These are phyloP conservation scores for Globisporangium cylindrosporum DNA, from an alignment of 352 stramenopile species.

Conservation along the genomic window DNA sequence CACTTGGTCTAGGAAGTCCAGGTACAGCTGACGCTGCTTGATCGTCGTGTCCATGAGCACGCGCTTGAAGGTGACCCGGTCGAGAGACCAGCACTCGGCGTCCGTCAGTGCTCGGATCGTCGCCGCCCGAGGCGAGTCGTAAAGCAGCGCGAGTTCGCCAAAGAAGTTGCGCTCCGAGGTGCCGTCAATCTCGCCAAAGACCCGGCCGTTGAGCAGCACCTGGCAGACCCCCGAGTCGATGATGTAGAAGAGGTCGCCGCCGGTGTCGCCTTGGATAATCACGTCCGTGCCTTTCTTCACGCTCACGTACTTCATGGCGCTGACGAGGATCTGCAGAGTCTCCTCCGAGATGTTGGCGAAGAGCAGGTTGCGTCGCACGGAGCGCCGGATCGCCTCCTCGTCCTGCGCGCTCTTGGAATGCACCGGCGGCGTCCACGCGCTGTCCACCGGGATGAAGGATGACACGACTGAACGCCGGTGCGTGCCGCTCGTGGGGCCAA, in stretches of 20 bases:
- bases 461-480: constrained; percentile 61
- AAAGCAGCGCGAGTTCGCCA: constrained; percentile 93
- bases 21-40: constrained; percentile 53
- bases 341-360: constrained; percentile 69
- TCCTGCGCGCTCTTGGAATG: constrained; percentile 52
- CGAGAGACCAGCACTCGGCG: constrained; percentile 87
- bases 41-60: constrained; percentile 71
- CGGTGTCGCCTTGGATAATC: constrained; percentile 64
- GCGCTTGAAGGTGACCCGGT: constrained; percentile 71
- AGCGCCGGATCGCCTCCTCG: constrained; percentile 48
- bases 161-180: constrained; percentile 79
- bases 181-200: constrained; percentile 53
- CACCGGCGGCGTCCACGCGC: constrained; percentile 53
- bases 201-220: constrained; percentile 53
- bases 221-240: constrained; percentile 85
- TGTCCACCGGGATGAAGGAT: constrained; percentile 43
- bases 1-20: constrained; percentile 62
- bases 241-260: constrained; percentile 90
- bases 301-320: constrained; percentile 68
- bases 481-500: constrained; percentile 29
- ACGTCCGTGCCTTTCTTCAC: constrained; percentile 44
- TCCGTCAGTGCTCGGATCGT: constrained; percentile 67
- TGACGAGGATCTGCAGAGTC: constrained; percentile 58
- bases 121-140: constrained; percentile 87
- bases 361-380: constrained; percentile 58